Evolutionary conservation across 169 alveolate genomes (phyloP), one percentile per base, ranked within the genome.

Genomic region (Theileria orientalis): DNA sequence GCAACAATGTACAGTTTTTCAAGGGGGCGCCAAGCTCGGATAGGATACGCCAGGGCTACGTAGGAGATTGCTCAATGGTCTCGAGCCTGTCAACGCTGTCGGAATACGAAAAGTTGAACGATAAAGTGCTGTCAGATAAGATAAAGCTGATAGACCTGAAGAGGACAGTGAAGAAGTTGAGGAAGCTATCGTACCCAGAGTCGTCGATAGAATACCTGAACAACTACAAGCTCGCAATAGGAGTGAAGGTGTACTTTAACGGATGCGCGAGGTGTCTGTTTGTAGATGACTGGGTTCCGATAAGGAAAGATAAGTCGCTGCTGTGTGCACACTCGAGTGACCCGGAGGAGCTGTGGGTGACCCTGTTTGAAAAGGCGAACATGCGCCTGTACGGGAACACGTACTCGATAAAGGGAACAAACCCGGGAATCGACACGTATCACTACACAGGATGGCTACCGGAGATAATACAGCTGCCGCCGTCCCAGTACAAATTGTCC

Each of bases 371-470:
- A 76, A 95, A 95, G 76, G 97, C 98, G 14, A 94, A 93, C 75
- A 92, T 95, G 30, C 94, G 94, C 64, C 76, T 95, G 37, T 92
- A 91, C 90, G 97, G 96, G 9, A 91, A 94, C 60, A 90, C 95
- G 19, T 95, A 95, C 61, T 90, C 92, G 62, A 93, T 95, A 76
- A 83, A 85, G 62, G 98, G 97, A 7, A 90, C 96, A 41, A 95
- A 95, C 84, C 96, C 98, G 0, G 95, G 97, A 25, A 90, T 96
- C 19, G 98, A 95, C 76, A 87, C 94, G 49, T 95, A 91, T 83
- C 92, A 91, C 64, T 72, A 94, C 27, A 94, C 98, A 1, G 98
- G 97, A 5, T 95, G 98, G 98, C 91, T 95, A 25, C 98, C 98
- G 3, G 98, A 77, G 19, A 77, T 77, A 2, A 32, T 77, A 29